Evolutionary conservation across 805 yeast species (phyloP).

Genomic region (Ogataea pilisensis): DNA sequence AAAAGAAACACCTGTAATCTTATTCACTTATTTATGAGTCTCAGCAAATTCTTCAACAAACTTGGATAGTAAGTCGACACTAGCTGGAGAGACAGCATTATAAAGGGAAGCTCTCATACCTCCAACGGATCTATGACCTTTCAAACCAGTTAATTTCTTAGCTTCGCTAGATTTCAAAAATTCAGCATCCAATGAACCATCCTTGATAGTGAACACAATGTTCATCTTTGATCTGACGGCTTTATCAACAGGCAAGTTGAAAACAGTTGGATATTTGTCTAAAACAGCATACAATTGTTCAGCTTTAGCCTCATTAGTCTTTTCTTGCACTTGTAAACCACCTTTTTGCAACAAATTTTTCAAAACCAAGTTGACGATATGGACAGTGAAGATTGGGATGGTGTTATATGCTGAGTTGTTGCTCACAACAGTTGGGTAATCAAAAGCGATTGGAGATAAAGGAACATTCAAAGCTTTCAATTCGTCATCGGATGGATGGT

Average conservation of each 20-base stretch:
- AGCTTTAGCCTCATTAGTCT: slow-evolving; percentile 59
- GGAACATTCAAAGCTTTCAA: slow-evolving; percentile 62
- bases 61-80: slow-evolving; percentile 52
- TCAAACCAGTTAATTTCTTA: slow-evolving; percentile 67
- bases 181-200: slow-evolving; percentile 53
- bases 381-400: slow-evolving; percentile 88
- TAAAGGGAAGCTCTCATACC: slow-evolving; percentile 93
- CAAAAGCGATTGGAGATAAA: slow-evolving; percentile 82
- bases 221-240: slow-evolving; percentile 82
- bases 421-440: slow-evolving; percentile 78
- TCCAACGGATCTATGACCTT: slow-evolving; percentile 96
- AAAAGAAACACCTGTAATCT: neutral
- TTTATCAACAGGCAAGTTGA: slow-evolving; percentile 59
- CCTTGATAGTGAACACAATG: slow-evolving; percentile 77
- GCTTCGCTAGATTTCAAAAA: slow-evolving; percentile 66
- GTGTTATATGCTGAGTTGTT: slow-evolving; percentile 96
- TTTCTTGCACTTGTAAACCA: slow-evolving; percentile 63
- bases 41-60: slow-evolving; percentile 61
- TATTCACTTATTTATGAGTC: slow-evolving; percentile 18
- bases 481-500: slow-evolving; percentile 59
- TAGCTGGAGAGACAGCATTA: slow-evolving; percentile 71
- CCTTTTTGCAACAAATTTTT: slow-evolving; percentile 60
- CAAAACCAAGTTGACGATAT: slow-evolving; percentile 77
- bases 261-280: slow-evolving; percentile 63
- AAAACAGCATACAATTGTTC: slow-evolving; percentile 56